These are phyloP conservation scores for Mrakia hoshinonis DNA, from an alignment of 768 basidiomycete genomes.

Conservation along the genomic window DNA sequence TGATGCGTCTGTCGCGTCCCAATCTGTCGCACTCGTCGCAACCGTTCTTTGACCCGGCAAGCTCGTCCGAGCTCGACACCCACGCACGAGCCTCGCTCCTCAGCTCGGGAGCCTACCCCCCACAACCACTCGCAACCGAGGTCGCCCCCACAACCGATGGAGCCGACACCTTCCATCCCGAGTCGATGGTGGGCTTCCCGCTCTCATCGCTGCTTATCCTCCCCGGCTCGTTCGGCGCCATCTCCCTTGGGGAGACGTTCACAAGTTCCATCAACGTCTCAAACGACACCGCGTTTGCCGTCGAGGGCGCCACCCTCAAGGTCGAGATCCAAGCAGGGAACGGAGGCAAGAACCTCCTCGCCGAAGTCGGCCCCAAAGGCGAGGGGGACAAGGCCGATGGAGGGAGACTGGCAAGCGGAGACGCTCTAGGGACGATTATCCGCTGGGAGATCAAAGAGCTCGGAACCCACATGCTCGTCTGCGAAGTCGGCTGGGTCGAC, in stretches of 20 bases:
- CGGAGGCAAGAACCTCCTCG: constrained; percentile 51
- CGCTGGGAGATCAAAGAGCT: constrained; percentile 89
- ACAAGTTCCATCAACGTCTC: constrained; percentile 71
- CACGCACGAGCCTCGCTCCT: neutral
- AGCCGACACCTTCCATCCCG: neutral
- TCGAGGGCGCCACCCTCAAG: constrained; percentile 57
- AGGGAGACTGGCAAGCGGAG: constrained; percentile 46
- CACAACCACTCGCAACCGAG: neutral
- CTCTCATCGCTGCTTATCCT: constrained; percentile 70
- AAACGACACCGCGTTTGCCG: constrained; percentile 59
- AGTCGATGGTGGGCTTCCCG: constrained; percentile 68
- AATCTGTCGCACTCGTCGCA: constrained; percentile 9
- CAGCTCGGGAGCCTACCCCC: neutral
- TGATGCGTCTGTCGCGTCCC: constrained; percentile 26
- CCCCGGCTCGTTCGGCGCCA: constrained; percentile 72
- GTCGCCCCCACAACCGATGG: neutral
- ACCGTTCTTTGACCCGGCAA: constrained; percentile 2
- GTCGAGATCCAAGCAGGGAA: constrained; percentile 80
- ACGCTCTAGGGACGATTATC: constrained; percentile 59
- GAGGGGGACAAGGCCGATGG: constrained; percentile 37
- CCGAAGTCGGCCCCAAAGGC: constrained; percentile 44
- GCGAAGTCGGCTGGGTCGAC: constrained; percentile 72
- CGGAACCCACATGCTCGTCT: constrained; percentile 79
- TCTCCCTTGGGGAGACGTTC: constrained; percentile 85
- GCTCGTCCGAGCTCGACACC: neutral